These are phyloP conservation scores for Crepidotus variabilis DNA, from an alignment of 768 basidiomycete species.

Conservation along the genomic window DNA sequence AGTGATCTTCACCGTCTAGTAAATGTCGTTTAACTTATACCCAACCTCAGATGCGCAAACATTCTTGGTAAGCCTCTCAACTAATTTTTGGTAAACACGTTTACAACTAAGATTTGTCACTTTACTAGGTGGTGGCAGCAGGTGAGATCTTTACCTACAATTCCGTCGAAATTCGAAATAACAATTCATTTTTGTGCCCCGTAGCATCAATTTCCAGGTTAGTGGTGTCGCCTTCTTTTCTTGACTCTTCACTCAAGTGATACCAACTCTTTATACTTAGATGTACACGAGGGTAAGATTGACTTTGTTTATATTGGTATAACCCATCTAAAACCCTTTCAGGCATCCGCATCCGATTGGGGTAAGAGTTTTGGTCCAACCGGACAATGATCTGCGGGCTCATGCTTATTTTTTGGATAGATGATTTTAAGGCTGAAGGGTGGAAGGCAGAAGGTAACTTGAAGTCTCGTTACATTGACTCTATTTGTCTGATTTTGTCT, in stretches of 20 bases:
- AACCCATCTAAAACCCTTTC: slow-evolving; percentile 1
- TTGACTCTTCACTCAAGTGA: background rate
- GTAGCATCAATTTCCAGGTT: slow-evolving; percentile 70
- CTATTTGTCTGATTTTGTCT: slow-evolving; percentile 22
- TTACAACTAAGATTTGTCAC: background rate
- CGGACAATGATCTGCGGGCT: background rate
- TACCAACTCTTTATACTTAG: slow-evolving; percentile 16
- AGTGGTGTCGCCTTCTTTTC: slow-evolving; percentile 2
- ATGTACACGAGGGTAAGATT: slow-evolving; percentile 61
- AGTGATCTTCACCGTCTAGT: slow-evolving; percentile 16
- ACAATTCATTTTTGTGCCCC: slow-evolving; percentile 2
- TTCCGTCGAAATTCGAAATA: background rate
- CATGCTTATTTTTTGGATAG: slow-evolving; percentile 27
- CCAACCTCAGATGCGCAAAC: slow-evolving; percentile 52
- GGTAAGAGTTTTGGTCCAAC: slow-evolving; percentile 32
- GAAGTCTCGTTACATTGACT: too few species aligned
- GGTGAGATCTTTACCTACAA: slow-evolving; percentile 27
- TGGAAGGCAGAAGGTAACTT: slow-evolving; percentile 29
- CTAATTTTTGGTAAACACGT: background rate
- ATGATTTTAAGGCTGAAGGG: slow-evolving; percentile 70
- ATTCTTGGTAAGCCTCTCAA: slow-evolving; percentile 40
- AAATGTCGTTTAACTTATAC: background rate
- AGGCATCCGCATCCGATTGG: slow-evolving; percentile 72
- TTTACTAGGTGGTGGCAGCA: slow-evolving; percentile 47
- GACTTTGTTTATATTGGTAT: background rate